Evolutionary conservation across 2,329 filamentous ascomycete genomes (phyloP).

Genomic region (Talaromyces amestolkiae): DNA sequence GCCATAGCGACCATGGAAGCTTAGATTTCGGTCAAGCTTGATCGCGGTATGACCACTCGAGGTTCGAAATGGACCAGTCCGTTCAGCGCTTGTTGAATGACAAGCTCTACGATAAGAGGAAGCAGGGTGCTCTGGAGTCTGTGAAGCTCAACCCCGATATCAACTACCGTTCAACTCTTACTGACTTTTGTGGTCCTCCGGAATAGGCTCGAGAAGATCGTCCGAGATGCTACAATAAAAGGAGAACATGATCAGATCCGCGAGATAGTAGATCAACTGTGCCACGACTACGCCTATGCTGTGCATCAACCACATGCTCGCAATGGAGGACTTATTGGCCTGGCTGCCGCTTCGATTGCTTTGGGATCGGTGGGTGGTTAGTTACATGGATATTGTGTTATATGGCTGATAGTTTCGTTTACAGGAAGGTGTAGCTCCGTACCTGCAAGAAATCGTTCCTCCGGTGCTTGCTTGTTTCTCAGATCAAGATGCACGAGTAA

Average conservation of each 20-base stretch:
- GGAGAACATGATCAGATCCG: constrained; percentile 78
- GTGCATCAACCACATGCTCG: constrained; percentile 94
- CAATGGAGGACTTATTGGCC: constrained; percentile 91
- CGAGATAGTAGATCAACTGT: constrained; percentile 90
- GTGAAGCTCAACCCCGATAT: background rate
- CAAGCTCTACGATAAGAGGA: constrained; percentile 98
- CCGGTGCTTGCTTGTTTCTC: constrained; percentile 96
- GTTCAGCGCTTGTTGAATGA: constrained; percentile 92
- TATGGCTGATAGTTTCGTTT: constrained; percentile 22
- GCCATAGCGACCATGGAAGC: background rate
- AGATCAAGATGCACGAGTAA: constrained; percentile 93
- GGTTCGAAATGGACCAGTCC: constrained; percentile 70
- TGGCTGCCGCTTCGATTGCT: constrained; percentile 93
- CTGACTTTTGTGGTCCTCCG: constrained; percentile 7
- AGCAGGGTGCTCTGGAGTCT: constrained; percentile 93
- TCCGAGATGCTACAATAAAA: constrained; percentile 74
- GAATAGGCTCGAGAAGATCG: constrained; percentile 77
- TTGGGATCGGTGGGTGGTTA: constrained; percentile 72
- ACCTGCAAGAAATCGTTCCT: constrained; percentile 89
- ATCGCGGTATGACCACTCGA: constrained; percentile 8
- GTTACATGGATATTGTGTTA: constrained; percentile 17
- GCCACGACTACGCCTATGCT: constrained; percentile 95
- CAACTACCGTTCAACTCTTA: background rate
- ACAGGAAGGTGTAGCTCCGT: constrained; percentile 78
- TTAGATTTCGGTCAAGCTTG: constrained; percentile 1